Conservation (phyloP, 2,329 filamentous ascomycete genomes). For the Xylariales sp. region DNA sequence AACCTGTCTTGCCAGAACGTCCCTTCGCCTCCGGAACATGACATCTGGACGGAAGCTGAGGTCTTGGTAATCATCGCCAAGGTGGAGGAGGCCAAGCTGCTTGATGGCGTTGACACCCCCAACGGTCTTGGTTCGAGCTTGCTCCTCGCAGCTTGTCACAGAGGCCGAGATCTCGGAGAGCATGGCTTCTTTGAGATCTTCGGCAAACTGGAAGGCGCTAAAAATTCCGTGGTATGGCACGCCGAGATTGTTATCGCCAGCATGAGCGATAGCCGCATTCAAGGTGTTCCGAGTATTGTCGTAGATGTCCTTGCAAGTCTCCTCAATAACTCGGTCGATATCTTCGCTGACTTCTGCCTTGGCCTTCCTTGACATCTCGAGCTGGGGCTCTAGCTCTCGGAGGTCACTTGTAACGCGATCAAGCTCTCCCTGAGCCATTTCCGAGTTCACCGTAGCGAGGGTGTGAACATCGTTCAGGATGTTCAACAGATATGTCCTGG, state of each 20-base stretch:
- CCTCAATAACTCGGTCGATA: slow-evolving; percentile 77
- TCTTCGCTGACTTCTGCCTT: slow-evolving; percentile 75
- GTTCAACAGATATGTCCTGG: slow-evolving; percentile 92
- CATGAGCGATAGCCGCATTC: slow-evolving; percentile 67
- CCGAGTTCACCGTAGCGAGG: slow-evolving; percentile 79
- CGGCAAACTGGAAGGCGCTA: slow-evolving; percentile 84
- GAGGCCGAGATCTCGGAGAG: slow-evolving; percentile 78
- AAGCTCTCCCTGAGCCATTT: slow-evolving; percentile 81
- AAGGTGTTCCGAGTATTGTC: slow-evolving; percentile 74
- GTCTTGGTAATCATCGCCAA: slow-evolving; percentile 81
- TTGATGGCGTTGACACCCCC: slow-evolving; percentile 83
- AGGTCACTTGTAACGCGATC: slow-evolving; percentile 79
- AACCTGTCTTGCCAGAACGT: slow-evolving; percentile 78
- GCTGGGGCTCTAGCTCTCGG: slow-evolving; percentile 75
- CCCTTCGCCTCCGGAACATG: slow-evolving; percentile 86
- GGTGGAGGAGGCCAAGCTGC: slow-evolving; percentile 79
- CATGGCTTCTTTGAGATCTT: slow-evolving; percentile 85
- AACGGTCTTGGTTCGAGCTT: slow-evolving; percentile 74
- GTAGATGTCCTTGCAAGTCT: slow-evolving; percentile 82
- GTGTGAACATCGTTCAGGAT: slow-evolving; percentile 82
- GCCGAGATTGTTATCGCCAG: slow-evolving; percentile 73
- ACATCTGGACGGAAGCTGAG: slow-evolving; percentile 85
- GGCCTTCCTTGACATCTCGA: slow-evolving; percentile 79
- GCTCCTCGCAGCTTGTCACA: slow-evolving; percentile 76
- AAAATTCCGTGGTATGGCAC: slow-evolving; percentile 85